Conservation (phyloP, 225 moss, liverwort and hornwort species). For the Pseudoscleropodium purum region DNA sequence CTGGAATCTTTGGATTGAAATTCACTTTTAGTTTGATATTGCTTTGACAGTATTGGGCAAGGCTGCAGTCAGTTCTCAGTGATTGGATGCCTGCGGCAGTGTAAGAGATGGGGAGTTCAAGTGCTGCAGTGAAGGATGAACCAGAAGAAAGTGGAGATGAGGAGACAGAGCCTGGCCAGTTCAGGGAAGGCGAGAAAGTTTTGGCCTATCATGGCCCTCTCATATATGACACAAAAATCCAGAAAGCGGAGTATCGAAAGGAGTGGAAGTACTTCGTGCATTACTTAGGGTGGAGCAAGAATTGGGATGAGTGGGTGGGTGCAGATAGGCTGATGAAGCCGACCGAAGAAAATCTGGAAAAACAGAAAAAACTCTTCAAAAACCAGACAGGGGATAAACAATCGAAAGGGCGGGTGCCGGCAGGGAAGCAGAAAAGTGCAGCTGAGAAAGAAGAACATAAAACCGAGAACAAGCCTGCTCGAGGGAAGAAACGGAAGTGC, state of each 20-base stretch:
- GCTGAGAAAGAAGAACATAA: constrained; percentile 40
- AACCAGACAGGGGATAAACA: constrained; percentile 80
- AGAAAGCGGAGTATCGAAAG: constrained; percentile 75
- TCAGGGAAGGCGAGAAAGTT: constrained; percentile 92
- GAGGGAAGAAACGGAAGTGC: constrained; percentile 79
- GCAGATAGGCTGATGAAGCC: constrained; percentile 79
- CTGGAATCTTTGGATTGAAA: background rate
- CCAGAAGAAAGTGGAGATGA: constrained; percentile 27
- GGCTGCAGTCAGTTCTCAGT: background rate
- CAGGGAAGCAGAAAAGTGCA: constrained; percentile 67
- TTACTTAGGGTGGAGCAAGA: constrained; percentile 95
- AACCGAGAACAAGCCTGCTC: constrained; percentile 24
- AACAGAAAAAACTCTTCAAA: constrained; percentile 72
- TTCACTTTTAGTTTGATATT: background rate
- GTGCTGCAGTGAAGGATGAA: constrained; percentile 57
- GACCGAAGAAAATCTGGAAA: constrained; percentile 75
- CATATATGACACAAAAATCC: constrained; percentile 91
- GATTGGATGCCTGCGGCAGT: constrained; percentile 14
- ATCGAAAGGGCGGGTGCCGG: constrained; percentile 68
- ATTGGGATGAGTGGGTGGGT: constrained; percentile 98
- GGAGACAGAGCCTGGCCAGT: constrained; percentile 43
- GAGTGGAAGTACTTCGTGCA: constrained; percentile 98
- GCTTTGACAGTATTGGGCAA: background rate
- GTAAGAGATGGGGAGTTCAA: constrained; percentile 64
- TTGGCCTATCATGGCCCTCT: constrained; percentile 95